A percentile compares a stretch with the other conserved stretches of the same genome.
These are phyloP conservation scores for Bipolaris bicolor DNA, from an alignment of 2,329 filamentous ascomycete genomes.

Conservation along the genomic window DNA sequence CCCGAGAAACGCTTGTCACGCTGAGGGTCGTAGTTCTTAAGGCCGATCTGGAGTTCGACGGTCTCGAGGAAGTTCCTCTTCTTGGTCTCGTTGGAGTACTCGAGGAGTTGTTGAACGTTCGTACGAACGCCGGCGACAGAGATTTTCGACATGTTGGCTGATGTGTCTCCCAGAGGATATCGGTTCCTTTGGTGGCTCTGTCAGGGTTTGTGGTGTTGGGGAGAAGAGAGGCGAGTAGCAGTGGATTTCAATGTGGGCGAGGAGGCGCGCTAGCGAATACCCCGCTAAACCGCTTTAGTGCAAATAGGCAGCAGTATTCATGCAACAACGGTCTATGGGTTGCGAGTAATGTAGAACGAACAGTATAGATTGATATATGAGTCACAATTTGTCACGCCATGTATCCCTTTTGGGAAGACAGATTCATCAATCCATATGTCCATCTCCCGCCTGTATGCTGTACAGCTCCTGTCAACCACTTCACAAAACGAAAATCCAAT, in stretches of 20 bases:
- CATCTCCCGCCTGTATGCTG: not conserved
- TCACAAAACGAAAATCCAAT: not conserved
- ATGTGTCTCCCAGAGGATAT: constrained; percentile 58
- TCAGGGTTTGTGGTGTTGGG: constrained; percentile 40
- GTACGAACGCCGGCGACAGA: constrained; percentile 92
- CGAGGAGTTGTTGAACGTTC: constrained; percentile 91
- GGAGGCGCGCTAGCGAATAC: constrained; percentile 17
- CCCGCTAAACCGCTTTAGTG: constrained; percentile 19
- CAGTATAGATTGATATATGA: not conserved
- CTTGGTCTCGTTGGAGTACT: constrained; percentile 95
- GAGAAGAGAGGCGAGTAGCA: constrained; percentile 20
- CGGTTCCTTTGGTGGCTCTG: constrained; percentile 49
- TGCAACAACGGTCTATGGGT: not conserved
- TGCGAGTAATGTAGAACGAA: not conserved
- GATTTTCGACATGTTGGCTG: constrained; percentile 76
- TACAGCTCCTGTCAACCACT: not conserved
- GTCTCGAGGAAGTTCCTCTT: constrained; percentile 98
- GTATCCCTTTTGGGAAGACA: not conserved
- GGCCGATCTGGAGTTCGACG: constrained; percentile 69
- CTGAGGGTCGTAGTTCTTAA: constrained; percentile 74
- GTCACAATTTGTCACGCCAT: not conserved
- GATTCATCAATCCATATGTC: not conserved
- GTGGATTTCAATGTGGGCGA: constrained; percentile 25
- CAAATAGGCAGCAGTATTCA: not conserved
- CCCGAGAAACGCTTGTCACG: constrained; percentile 99